Conservation (phyloP, 345 rosid species). For the Reutealis trisperma region DNA sequence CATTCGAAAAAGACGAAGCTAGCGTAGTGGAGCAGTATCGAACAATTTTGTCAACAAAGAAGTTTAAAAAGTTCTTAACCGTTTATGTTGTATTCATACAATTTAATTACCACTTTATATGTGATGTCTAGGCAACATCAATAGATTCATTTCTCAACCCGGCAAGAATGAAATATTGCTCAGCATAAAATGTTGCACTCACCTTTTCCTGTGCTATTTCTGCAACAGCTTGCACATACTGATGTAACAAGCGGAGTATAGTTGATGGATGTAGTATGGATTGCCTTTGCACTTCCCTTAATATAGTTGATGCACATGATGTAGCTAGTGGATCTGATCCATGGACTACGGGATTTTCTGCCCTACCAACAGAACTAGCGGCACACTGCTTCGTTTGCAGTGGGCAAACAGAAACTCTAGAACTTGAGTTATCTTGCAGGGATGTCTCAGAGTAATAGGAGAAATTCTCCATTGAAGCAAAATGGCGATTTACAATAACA, state of each 20-base stretch:
- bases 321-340: conserved; percentile 35
- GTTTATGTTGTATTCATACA: background rate
- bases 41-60: background rate
- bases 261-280: conserved; percentile 57
- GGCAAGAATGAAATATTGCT: background rate
- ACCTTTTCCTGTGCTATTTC: conserved; percentile 72
- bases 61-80: background rate
- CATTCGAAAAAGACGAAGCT: background rate
- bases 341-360: conserved; percentile 29
- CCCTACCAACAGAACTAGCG: conserved; percentile 22
- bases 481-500: conserved; percentile 63
- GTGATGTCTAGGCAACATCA: background rate
- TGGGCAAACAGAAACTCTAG: conserved; percentile 33
- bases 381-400: conserved; percentile 34
- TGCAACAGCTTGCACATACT: conserved; percentile 51
- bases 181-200: conserved; percentile 4
- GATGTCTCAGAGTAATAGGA: conserved; percentile 64
- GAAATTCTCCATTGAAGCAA: conserved; percentile 50
- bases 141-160: conserved; percentile 3
- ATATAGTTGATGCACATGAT: conserved; percentile 33
- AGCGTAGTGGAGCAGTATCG: background rate
- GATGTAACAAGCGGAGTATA: conserved; percentile 55
- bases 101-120: background rate
- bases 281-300: conserved; percentile 55
- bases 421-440: conserved; percentile 46